Base-by-base conservation (phyloP, 352 stramenopile genomes). In the Globisporangium ultimum region DNA sequence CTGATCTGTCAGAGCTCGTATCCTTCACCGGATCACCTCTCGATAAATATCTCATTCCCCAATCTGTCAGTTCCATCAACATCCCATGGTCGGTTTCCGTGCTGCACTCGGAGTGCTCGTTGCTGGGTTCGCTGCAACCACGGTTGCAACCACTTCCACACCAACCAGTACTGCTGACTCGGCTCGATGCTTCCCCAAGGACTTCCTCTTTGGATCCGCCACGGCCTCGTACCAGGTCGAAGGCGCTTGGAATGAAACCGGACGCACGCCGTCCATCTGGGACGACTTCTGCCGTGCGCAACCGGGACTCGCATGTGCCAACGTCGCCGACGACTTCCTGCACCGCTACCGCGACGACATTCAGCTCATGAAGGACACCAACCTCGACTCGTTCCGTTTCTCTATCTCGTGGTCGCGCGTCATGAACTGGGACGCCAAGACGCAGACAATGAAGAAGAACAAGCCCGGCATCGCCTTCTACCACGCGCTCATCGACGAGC, bases 151-250 rank as follows among this genome's bases (percentile, higher is more conserved):
- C n/a, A n/a, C n/a, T n/a, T n/a, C n/a, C n/a, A n/a, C n/a, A n/a
- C n/a, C n/a, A 36, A 11, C 28, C 28, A 36, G 2, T 10, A 36
- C 5, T 11, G 8, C 28, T 36, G 28, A 36, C 5, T 28, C 24
- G 24, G 24, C 24, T 36, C 28, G 28, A 36, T 36, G 28, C 28
- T 36, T 36, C 28, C 3, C 28, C 28, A 36, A 76, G 0, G 66
- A 71, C 42, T 97, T 97, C 66, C 45, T 89, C n/a, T 96, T 87
- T 63, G 91, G 91, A n/a, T 74, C 74, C 18, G 87, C 90, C 18
- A 97, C 90, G 1, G 88, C 89, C 1, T 71, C 80, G 17, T 97
- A 96, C 71, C 91, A 98, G 73, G 89, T 98, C 21, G 95, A 98
- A 82, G 94, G 93, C 21, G 92, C 75, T 0, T 71, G 71, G 21